Percentiles rank a stretch among this genome's conserved stretches.
These are phyloP conservation scores for Sarocladiaceae sp. DNA, from an alignment of 2,329 filamentous ascomycete species.

Conservation along the genomic window DNA sequence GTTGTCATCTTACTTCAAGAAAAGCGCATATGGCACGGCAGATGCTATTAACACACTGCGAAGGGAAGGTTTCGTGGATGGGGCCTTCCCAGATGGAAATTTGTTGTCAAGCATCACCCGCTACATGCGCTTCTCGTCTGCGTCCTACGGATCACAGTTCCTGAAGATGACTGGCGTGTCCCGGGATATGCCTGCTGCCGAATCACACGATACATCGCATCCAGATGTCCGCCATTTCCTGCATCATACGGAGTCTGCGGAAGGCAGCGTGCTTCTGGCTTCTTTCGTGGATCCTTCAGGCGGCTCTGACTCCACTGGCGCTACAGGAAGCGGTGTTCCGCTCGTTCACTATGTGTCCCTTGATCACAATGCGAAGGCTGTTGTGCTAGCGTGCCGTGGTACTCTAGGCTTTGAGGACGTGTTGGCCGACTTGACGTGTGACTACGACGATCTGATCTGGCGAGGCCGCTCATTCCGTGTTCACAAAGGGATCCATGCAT, in stretches of 20 bases:
- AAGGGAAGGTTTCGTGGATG: slow-evolving; percentile 49
- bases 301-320: slow-evolving; percentile 60
- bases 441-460: slow-evolving; percentile 64
- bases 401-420: slow-evolving; percentile 72
- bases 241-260: slow-evolving; percentile 54
- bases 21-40: slow-evolving; percentile 42
- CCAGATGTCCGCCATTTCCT: slow-evolving; percentile 5
- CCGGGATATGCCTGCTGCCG: slow-evolving; percentile 40
- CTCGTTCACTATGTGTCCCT: slow-evolving; percentile 70
- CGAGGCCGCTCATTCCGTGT: slow-evolving; percentile 62
- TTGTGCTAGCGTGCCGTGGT: slow-evolving; percentile 68
- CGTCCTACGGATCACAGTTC: slow-evolving; percentile 61
- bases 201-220: slow-evolving; percentile 31
- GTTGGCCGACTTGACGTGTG: slow-evolving; percentile 69
- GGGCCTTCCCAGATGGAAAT: slow-evolving; percentile 56
- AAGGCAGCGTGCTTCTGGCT: slow-evolving; percentile 59
- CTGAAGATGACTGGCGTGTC: slow-evolving; percentile 59
- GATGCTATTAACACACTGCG: slow-evolving; percentile 46
- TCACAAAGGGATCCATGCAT: slow-evolving; percentile 71
- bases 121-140: slow-evolving; percentile 64
- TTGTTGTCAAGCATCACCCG: slow-evolving; percentile 58
- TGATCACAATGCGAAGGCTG: slow-evolving; percentile 66
- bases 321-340: slow-evolving; percentile 62
- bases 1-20: slow-evolving; percentile 43
- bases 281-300: slow-evolving; percentile 69